phyloP scores from a whole-genome alignment of 192 early-diverging fungal species.

The Coemansia sp. region DNA sequence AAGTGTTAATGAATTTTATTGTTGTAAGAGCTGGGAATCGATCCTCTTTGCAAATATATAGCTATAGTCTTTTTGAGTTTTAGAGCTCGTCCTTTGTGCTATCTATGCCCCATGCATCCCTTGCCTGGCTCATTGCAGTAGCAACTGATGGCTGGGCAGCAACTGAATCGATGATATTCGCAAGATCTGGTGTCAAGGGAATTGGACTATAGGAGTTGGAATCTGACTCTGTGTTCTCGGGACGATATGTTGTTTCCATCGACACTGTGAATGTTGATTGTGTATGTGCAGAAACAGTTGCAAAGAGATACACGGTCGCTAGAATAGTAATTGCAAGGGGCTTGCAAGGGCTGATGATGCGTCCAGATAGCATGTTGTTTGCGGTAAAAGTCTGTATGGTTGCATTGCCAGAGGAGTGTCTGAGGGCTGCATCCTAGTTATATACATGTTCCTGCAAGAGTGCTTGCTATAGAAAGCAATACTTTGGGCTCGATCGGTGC shows the following conservation, averaged over 20 bases:
- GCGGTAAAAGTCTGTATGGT: no score
- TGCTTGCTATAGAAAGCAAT: no score
- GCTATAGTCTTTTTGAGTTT: neutral
- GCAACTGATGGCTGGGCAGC: conserved; percentile 40
- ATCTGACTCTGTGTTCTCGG: conserved; percentile 22
- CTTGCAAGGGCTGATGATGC: no score
- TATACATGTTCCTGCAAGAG: no score
- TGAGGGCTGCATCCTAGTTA: no score
- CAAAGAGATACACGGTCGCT: neutral
- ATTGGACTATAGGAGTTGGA: conserved; percentile 31
- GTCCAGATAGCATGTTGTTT: no score
- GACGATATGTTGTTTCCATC: conserved; percentile 46
- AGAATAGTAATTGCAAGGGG: neutral
- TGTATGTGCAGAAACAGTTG: neutral
- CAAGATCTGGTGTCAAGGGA: conserved; percentile 46
- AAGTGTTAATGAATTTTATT: no score
- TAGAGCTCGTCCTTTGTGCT: conserved; percentile 36
- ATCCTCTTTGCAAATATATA: no score
- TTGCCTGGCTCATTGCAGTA: conserved; percentile 38
- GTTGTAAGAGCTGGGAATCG: no score
- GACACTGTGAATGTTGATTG: conserved; percentile 18
- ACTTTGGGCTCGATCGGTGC: no score
- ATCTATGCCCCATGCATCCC: conserved; percentile 3
- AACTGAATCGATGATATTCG: conserved; percentile 33
- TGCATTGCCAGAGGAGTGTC: no score